Conservation (phyloP, 805 yeast species). For the Kurtzmaniella fragi region DNA sequence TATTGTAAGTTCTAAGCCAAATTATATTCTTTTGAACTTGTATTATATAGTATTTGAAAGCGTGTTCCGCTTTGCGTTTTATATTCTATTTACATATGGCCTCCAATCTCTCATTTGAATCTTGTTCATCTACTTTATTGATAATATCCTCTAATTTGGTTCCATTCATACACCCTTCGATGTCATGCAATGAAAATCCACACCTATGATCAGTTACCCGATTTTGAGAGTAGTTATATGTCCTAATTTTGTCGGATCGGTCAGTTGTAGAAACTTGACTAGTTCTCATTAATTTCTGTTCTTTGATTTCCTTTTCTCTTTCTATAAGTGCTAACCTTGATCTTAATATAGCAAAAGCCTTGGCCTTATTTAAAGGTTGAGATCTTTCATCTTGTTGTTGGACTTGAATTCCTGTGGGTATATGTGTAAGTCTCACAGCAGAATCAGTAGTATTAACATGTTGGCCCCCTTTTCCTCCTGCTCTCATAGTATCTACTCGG, state of each 20-base stretch:
- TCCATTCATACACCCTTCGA: conserved; percentile 42
- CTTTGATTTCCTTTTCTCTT: conserved; percentile 55
- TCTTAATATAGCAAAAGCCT: conserved; percentile 77
- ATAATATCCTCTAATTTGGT: conserved; percentile 28
- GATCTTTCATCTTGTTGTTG: conserved; percentile 93
- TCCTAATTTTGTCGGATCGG: conserved; percentile 87
- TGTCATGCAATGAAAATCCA: conserved; percentile 71
- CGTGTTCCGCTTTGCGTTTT: no score
- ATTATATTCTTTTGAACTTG: no score
- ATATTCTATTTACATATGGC: conserved; percentile 9
- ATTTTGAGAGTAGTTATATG: conserved; percentile 90
- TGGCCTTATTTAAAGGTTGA: conserved; percentile 90
- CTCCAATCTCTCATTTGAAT: conserved; percentile 31
- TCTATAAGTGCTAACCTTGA: conserved; percentile 83
- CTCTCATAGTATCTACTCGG: conserved; percentile 93
- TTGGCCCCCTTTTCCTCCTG: conserved; percentile 97
- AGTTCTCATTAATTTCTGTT: conserved; percentile 62
- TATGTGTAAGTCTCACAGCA: conserved; percentile 88
- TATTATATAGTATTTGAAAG: no score
- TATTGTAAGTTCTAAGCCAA: no score
- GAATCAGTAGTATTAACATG: conserved; percentile 97
- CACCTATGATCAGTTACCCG: conserved; percentile 93
- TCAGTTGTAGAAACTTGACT: conserved; percentile 88
- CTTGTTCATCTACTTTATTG: conserved; percentile 31
- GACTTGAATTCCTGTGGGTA: conserved; percentile 86